phyloP scores from a whole-genome alignment of 2,329 filamentous ascomycete genomes.

The Colletotrichum sp. region DNA sequence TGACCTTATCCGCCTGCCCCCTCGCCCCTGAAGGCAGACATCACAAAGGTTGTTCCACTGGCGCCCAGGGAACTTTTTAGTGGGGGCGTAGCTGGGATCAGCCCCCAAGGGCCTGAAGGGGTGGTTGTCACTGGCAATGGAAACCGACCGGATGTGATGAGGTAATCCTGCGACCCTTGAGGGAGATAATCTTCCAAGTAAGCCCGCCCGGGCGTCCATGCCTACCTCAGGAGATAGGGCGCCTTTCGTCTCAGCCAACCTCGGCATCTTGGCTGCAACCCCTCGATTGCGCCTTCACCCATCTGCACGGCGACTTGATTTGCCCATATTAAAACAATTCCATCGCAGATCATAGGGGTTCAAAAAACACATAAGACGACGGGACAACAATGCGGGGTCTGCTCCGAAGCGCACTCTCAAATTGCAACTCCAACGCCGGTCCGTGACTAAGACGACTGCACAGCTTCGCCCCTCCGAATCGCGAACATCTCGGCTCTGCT shows the following conservation, averaged over 20 bases:
- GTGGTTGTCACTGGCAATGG: background rate
- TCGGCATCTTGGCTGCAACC: conserved; percentile 1
- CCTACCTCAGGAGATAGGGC: background rate
- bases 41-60: background rate
- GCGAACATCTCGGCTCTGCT: background rate
- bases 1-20: background rate
- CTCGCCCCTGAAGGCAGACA: background rate
- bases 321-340: background rate
- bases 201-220: too few species aligned
- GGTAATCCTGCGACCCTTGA: background rate
- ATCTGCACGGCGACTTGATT: background rate
- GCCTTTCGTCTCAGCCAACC: background rate
- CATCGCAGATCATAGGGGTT: background rate
- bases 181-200: background rate
- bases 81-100: background rate
- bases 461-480: background rate
- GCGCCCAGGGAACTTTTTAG: background rate
- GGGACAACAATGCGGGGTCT: background rate
- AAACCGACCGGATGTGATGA: background rate
- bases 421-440: background rate
- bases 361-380: background rate
- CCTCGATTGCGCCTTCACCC: conserved; percentile 8
- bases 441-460: conserved; percentile 1
- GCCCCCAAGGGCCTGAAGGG: background rate
- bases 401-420: background rate